A percentile compares a stretch with the other conserved stretches of the same genome.
phyloP scores from a whole-genome alignment of 768 basidiomycete species.

The Lactifluus subvellereus region DNA sequence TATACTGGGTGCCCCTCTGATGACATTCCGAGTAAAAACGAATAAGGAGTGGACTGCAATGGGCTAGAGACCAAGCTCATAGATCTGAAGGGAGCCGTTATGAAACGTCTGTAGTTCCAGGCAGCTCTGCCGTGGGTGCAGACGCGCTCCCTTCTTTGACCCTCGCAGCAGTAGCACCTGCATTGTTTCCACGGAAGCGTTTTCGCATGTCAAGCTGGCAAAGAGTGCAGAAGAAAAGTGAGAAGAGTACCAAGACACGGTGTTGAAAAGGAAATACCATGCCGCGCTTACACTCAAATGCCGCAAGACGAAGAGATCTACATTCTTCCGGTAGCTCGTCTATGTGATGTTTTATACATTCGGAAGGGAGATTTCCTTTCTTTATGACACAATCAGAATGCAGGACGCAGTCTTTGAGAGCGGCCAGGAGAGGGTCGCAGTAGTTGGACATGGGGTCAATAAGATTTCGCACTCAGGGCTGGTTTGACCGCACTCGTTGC shows the following conservation, averaged over 20 bases:
- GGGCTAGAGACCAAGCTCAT: neutral
- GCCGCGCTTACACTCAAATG: conserved; percentile 87
- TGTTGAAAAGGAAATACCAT: conserved; percentile 50
- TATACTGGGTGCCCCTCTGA: neutral
- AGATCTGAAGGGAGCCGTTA: neutral
- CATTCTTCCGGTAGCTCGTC: conserved; percentile 79
- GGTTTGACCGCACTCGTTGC: neutral
- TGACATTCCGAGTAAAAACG: neutral
- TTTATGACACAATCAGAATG: conserved; percentile 84
- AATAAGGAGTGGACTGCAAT: neutral
- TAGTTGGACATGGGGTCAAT: conserved; percentile 61
- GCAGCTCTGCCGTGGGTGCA: conserved; percentile 3
- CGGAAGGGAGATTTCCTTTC: conserved; percentile 71
- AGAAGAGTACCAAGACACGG: neutral
- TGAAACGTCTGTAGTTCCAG: neutral
- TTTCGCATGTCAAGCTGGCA: conserved; percentile 77
- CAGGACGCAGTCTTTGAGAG: conserved; percentile 79
- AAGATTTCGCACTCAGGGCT: neutral
- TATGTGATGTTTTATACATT: conserved; percentile 71
- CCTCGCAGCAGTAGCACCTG: conserved; percentile 37
- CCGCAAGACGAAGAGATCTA: conserved; percentile 68
- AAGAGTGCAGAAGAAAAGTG: neutral
- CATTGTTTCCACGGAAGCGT: conserved; percentile 69
- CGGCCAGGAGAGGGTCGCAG: conserved; percentile 68
- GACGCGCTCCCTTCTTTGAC: conserved; percentile 7